Percentiles rank a stretch among this genome's conserved stretches.
phyloP scores from a whole-genome alignment of 2,329 filamentous ascomycete genomes.

The Sarocladiaceae sp. region DNA sequence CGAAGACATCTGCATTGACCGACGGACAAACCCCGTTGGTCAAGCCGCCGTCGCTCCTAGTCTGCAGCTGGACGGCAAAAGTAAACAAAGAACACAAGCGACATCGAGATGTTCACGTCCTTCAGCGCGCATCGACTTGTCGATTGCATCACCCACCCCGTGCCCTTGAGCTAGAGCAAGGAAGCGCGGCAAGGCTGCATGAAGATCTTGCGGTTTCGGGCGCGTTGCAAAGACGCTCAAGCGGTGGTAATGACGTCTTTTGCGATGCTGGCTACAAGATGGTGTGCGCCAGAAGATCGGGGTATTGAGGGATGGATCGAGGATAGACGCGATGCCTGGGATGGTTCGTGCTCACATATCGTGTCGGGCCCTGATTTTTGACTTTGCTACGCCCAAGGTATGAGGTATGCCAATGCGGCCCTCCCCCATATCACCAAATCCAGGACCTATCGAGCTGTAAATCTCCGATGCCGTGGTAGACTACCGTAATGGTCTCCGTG shows the following conservation, averaged over 20 bases:
- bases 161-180: not conserved
- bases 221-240: conserved; percentile 1
- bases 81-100: conserved; percentile 8
- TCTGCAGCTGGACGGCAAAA: not conserved
- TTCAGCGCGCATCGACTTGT: not conserved
- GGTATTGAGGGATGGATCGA: conserved; percentile 21
- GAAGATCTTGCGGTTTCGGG: conserved; percentile 8
- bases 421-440: not conserved
- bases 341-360: conserved; percentile 3
- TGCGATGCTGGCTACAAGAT: conserved; percentile 12
- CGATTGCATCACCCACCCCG: conserved; percentile 5
- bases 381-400: not conserved
- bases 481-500: too few species aligned
- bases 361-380: conserved; percentile 6
- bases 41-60: not conserved
- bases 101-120: conserved; percentile 1
- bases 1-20: not conserved
- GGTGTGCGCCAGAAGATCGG: conserved; percentile 18
- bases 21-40: not conserved
- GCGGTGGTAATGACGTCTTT: conserved; percentile 18
- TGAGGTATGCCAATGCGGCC: conserved; percentile 8
- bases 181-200: not conserved
- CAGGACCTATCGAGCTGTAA: not conserved
- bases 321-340: conserved; percentile 11
- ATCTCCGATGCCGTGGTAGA: not conserved